phyloP scores from a whole-genome alignment of 2,329 filamentous ascomycete genomes.

The Talaromyces sp. region DNA sequence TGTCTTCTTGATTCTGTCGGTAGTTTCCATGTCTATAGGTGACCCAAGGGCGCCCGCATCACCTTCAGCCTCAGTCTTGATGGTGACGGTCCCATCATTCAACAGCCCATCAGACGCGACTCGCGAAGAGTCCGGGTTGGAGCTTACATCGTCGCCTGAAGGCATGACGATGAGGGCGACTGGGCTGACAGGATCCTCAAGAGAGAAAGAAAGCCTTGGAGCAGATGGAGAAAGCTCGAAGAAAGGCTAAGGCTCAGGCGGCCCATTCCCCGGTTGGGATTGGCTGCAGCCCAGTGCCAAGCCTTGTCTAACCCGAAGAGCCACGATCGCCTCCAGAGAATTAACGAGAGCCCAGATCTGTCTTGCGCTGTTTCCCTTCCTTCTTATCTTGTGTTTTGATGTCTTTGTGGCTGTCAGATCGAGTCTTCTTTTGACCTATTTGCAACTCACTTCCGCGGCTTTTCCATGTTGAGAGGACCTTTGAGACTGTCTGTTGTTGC shows the following conservation, averaged over 20 bases:
- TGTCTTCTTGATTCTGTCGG: slow-evolving; percentile 18
- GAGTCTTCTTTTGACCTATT: background rate
- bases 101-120: slow-evolving; percentile 2
- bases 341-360: background rate
- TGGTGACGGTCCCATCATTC: slow-evolving; percentile 10
- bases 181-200: slow-evolving; percentile 5
- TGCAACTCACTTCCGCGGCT: background rate
- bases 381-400: background rate
- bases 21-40: background rate
- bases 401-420: background rate
- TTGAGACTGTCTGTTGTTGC: background rate
- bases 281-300: slow-evolving; percentile 17
- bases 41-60: slow-evolving; percentile 16
- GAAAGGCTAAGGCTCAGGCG: slow-evolving; percentile 16
- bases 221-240: slow-evolving; percentile 5
- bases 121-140: slow-evolving; percentile 31
- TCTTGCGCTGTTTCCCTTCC: background rate
- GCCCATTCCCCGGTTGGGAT: slow-evolving; percentile 16
- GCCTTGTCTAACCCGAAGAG: slow-evolving; percentile 16
- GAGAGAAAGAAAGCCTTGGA: slow-evolving; percentile 8
- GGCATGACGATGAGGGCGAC: slow-evolving; percentile 42
- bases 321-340: slow-evolving; percentile 13
- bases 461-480: background rate
- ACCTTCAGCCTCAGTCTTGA: slow-evolving; percentile 16
- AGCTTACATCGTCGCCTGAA: slow-evolving; percentile 41